Evolutionary conservation across 2,329 filamentous ascomycete genomes (phyloP).

Genomic region (Colletotrichum chlorophyti): DNA sequence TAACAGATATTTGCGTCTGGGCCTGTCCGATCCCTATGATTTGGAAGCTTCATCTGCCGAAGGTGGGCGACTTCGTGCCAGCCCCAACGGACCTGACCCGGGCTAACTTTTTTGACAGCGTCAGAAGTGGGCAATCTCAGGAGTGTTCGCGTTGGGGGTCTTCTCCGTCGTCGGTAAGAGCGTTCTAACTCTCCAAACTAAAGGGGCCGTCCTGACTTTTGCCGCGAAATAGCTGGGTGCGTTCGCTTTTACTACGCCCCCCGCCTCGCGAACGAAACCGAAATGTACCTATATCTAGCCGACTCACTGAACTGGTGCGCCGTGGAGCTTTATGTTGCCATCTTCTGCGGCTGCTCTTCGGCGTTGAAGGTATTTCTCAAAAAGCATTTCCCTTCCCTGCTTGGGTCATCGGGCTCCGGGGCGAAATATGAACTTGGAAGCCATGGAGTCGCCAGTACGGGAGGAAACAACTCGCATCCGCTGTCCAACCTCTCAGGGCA

Average conservation of each 20-base stretch:
- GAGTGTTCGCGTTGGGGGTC: background rate
- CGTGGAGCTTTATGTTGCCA: slow-evolving; percentile 4
- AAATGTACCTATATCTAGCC: slow-evolving; percentile 6
- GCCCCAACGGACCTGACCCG: background rate
- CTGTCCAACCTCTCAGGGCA: background rate
- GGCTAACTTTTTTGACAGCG: background rate
- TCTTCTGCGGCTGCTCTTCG: slow-evolving; percentile 9
- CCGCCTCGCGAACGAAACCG: background rate
- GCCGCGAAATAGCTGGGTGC: slow-evolving; percentile 5
- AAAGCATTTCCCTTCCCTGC: background rate
- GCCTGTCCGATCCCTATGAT: slow-evolving; percentile 9
- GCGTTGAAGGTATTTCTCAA: slow-evolving; percentile 4
- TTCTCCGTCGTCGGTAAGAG: slow-evolving; percentile 2
- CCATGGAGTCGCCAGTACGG: background rate
- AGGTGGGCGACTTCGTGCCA: background rate
- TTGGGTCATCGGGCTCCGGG: background rate
- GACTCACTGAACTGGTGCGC: slow-evolving; percentile 3
- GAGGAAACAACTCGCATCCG: background rate
- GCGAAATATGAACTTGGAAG: background rate
- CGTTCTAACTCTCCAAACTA: background rate
- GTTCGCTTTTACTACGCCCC: slow-evolving; percentile 12
- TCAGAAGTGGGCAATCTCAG: slow-evolving; percentile 12
- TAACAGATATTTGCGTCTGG: slow-evolving; percentile 13
- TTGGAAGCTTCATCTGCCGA: slow-evolving; percentile 1
- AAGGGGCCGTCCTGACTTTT: background rate